phyloP scores from a whole-genome alignment of 208 protist genomes.

The Tritrichomonas foetus region DNA sequence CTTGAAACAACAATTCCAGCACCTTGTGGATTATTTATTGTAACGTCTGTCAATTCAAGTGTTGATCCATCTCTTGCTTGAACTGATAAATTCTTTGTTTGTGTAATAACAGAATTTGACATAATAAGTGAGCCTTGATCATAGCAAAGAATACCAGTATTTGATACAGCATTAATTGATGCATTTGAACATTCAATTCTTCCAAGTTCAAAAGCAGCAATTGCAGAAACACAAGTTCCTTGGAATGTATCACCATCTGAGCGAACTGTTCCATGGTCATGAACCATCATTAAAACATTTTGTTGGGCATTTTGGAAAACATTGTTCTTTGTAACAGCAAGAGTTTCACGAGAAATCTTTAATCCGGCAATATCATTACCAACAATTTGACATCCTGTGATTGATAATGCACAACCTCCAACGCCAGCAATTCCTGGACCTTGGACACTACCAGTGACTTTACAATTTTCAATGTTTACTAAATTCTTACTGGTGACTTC shows the following conservation, averaged over 20 bases:
- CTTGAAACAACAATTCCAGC: neutral
- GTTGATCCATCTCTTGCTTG: neutral
- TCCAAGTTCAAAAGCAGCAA: neutral
- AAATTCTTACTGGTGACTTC: too few relatives aligned
- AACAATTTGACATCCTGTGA: neutral
- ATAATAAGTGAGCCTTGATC: neutral
- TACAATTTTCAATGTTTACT: neutral
- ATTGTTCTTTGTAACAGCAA: neutral
- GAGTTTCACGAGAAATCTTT: neutral
- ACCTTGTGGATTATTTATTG: neutral
- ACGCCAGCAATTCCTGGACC: neutral
- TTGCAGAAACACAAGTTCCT: neutral
- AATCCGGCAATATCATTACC: neutral
- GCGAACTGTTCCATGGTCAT: neutral
- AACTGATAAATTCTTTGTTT: neutral
- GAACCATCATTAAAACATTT: neutral
- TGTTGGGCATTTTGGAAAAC: neutral
- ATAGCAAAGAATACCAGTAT: neutral
- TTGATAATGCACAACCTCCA: neutral
- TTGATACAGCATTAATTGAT: neutral
- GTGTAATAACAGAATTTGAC: neutral
- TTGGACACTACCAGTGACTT: neutral
- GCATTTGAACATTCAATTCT: neutral
- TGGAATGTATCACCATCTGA: neutral
- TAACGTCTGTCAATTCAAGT: neutral